phyloP scores from a whole-genome alignment of 495 filamentous ascomycete species.

The Hypoxylon crocopeplum region DNA sequence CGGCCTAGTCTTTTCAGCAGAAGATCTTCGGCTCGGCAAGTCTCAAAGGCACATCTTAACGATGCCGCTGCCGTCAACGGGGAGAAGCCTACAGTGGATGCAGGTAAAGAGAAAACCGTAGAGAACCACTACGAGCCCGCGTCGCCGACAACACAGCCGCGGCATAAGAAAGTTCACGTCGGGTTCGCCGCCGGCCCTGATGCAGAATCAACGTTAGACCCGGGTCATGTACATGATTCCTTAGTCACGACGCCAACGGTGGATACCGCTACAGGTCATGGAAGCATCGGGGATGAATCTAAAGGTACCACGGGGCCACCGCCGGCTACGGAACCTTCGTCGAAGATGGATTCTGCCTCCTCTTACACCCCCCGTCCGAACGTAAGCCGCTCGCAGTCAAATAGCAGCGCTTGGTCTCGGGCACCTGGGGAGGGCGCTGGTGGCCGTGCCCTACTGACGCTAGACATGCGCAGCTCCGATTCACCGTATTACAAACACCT shows the following conservation, averaged over 20 bases:
- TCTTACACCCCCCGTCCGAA: slow-evolving; percentile 14
- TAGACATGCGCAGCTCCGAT: slow-evolving; percentile 41
- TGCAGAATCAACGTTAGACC: neutral
- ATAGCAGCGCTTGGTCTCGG: slow-evolving; percentile 14
- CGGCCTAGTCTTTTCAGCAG: slow-evolving; percentile 51
- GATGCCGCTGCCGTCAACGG: neutral
- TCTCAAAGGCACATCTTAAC: slow-evolving; percentile 13
- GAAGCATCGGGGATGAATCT: neutral
- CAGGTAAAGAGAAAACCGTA: slow-evolving; percentile 1
- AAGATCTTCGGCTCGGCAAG: slow-evolving; percentile 45
- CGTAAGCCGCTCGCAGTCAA: slow-evolving; percentile 20
- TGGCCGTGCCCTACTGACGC: slow-evolving; percentile 32
- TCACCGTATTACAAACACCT: slow-evolving; percentile 41
- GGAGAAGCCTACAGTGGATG: slow-evolving; percentile 10
- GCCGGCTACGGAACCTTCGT: neutral
- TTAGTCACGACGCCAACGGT: neutral
- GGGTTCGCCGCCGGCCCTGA: slow-evolving; percentile 59
- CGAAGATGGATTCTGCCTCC: slow-evolving; percentile 19
- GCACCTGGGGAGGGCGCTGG: slow-evolving; percentile 27
- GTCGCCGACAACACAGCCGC: slow-evolving; percentile 20
- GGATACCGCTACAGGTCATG: neutral
- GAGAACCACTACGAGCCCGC: slow-evolving; percentile 14
- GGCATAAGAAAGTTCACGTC: slow-evolving; percentile 52
- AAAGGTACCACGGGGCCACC: neutral
- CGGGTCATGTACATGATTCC: neutral